Evolutionary conservation across 164 flowering plant genomes (phyloP).

Genomic region (Annona squamosa): DNA sequence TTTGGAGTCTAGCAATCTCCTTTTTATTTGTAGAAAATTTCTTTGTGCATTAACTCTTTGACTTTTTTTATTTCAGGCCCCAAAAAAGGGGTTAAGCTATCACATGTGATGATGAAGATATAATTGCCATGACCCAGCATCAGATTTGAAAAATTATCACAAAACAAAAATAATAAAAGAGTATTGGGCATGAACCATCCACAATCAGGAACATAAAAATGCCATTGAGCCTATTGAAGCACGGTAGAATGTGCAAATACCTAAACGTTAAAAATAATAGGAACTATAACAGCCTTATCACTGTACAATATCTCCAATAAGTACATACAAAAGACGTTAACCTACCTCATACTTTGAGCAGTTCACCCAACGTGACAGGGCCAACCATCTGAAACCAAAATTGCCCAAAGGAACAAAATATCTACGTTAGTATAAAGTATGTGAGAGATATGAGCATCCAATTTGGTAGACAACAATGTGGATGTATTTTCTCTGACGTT

Average conservation of each 20-base stretch:
- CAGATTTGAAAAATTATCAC: background rate
- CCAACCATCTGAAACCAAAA: constrained; percentile 58
- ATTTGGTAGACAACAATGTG: too few relatives aligned
- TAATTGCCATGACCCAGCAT: background rate
- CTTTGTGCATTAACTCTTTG: background rate
- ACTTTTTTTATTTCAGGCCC: too few relatives aligned
- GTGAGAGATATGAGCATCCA: background rate
- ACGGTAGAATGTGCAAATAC: background rate
- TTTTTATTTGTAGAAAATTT: background rate
- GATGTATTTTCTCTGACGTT: too few relatives aligned
- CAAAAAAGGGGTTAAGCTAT: background rate
- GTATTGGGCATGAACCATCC: background rate
- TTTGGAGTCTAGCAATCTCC: background rate
- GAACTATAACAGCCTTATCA: background rate
- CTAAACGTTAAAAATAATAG: background rate
- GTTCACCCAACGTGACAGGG: constrained; percentile 67
- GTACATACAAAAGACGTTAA: background rate
- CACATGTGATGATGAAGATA: background rate
- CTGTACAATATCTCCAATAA: background rate
- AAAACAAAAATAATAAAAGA: background rate
- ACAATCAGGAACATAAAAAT: background rate
- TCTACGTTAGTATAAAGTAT: background rate
- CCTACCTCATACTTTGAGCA: constrained; percentile 88
- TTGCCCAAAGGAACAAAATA: constrained; percentile 3
- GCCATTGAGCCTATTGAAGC: background rate